Evolutionary conservation across 768 basidiomycete species (phyloP).

Genomic region (Dictyophora rubrovolvata): DNA sequence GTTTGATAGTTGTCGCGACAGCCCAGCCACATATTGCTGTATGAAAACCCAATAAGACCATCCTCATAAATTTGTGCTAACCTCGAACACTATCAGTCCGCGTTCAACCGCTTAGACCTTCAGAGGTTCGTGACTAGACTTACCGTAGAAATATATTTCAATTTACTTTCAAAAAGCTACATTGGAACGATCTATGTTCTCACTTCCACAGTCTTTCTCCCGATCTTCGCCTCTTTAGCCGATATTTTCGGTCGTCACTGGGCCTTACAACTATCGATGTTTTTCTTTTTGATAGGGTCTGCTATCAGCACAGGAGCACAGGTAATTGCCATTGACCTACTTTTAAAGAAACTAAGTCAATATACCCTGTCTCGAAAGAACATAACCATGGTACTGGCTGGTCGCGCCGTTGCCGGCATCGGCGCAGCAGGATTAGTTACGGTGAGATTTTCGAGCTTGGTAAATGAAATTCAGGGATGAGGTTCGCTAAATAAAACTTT

Average conservation of each 20-base stretch:
- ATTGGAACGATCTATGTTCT: constrained; percentile 42
- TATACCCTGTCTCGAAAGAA: constrained; percentile 14
- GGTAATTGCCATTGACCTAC: neutral
- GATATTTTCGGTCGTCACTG: constrained; percentile 42
- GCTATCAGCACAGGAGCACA: constrained; percentile 35
- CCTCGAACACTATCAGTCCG: constrained; percentile 17
- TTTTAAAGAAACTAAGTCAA: neutral
- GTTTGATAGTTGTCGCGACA: constrained; percentile 37
- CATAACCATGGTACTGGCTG: constrained; percentile 36
- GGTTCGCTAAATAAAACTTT: neutral
- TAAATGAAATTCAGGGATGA: neutral
- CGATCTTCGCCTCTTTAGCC: constrained; percentile 38
- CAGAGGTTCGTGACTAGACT: constrained; percentile 17
- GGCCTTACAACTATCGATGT: constrained; percentile 33
- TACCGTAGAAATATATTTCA: neutral
- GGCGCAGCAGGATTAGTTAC: constrained; percentile 37
- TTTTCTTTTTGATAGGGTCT: constrained; percentile 38
- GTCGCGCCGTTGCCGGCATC: constrained; percentile 39
- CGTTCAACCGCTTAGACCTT: constrained; percentile 24
- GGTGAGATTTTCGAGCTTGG: constrained; percentile 12
- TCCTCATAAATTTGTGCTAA: neutral
- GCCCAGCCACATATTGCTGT: constrained; percentile 43
- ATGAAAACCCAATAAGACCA: constrained; percentile 10
- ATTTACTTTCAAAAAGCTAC: constrained; percentile 21
- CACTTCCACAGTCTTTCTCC: constrained; percentile 43